phyloP scores from a whole-genome alignment of 2,329 filamentous ascomycete genomes.

The Pestalotiopsis sp. region DNA sequence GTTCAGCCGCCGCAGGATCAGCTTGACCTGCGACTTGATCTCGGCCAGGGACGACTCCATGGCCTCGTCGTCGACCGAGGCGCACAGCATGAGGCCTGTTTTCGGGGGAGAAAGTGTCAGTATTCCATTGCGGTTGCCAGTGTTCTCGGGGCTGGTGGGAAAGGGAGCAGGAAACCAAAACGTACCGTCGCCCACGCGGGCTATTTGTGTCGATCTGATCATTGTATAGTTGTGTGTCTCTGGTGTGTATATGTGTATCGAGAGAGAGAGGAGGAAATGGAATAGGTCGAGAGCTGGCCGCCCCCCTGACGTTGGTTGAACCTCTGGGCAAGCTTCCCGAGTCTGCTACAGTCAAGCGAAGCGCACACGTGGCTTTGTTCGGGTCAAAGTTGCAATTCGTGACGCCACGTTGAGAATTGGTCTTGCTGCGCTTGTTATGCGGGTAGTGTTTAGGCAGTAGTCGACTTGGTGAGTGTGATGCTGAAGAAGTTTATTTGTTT shows the following conservation, averaged over 20 bases:
- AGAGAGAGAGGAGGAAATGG: neutral
- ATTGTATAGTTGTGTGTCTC: constrained; percentile 45
- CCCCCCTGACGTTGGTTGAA: neutral
- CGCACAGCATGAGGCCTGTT: constrained; percentile 88
- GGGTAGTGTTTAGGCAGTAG: neutral
- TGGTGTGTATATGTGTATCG: neutral
- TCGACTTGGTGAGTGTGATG: neutral
- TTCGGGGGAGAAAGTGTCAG: constrained; percentile 9
- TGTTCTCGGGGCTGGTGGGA: neutral
- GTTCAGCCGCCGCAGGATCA: constrained; percentile 85
- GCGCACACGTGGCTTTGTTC: constrained; percentile 17
- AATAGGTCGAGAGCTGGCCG: neutral
- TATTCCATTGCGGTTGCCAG: too few species aligned
- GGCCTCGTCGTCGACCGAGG: constrained; percentile 90
- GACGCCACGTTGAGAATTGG: neutral
- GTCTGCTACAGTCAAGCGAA: neutral
- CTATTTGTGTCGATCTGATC: constrained; percentile 94
- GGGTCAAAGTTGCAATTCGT: neutral
- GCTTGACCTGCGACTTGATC: constrained; percentile 88
- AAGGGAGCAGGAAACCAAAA: constrained; percentile 14
- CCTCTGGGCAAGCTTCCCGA: neutral
- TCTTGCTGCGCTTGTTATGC: neutral
- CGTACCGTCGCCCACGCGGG: constrained; percentile 79
- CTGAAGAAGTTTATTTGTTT: neutral
- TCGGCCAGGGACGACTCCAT: constrained; percentile 79